Evolutionary conservation across 2,329 filamentous ascomycete genomes (phyloP), one percentile per base, ranked within the genome.

Genomic region (Trichophyton benhamiae): DNA sequence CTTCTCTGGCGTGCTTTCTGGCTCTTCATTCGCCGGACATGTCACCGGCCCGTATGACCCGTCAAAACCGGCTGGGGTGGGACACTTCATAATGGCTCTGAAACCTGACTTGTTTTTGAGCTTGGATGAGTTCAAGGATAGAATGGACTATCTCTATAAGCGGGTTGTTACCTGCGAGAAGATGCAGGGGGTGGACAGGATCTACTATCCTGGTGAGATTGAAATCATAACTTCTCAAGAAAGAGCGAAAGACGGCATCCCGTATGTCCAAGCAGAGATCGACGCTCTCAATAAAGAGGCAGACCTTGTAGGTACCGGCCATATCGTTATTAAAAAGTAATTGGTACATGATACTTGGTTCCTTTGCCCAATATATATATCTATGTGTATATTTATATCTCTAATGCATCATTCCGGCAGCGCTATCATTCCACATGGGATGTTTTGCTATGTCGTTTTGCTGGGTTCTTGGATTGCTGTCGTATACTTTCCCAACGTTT

Each of bases 21-120:
- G 88, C 0, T 86, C 85, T 36, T 88, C 88, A 0, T 94, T 89
- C 72, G 89, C 87, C 0, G 88, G 88, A 0, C 79, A 87, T 68
- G 89, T 94, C 17, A 87, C 85, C 0, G 83, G 83, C 17, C 89
- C 89, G 0, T 94, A 94, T 70, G 87, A 91, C 68, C 80, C 86
- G 2, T 85, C 82, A 0, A 82, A 79, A 62, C 79, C 83, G 1
- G 84, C 86, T 0, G 84, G 90, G 67, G 87, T 90, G 0, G 87
- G 88, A 0, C 88, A 91, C 69, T 89, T 90, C 64, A 70, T 91
- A 1, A 75, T 89, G 1, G 86, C 82, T 0, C 74, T 91, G 66
- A 88, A 87, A 69, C 87, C 87, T 0, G 87, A 91, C 65, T 74
- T 91, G 20, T 91, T 91, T 64, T 83, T 91, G 80, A 79, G 78